Percentiles rank a stretch among this genome's conserved stretches.
Conservation (phyloP, 2,329 filamentous ascomycete species). For the Phoma sp. region DNA sequence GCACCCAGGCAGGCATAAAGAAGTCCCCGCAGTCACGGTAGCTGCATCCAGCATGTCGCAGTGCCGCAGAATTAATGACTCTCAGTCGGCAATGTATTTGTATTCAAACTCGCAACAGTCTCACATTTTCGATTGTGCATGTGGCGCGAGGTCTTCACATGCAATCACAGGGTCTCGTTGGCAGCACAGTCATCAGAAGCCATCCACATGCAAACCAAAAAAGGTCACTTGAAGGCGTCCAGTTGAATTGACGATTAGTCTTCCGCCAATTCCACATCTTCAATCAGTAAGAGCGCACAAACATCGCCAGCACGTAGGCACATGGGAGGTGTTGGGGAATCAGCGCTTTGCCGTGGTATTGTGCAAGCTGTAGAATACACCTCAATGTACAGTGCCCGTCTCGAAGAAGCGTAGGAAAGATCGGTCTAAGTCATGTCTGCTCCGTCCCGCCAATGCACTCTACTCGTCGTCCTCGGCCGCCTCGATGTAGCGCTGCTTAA, state of each 20-base stretch:
- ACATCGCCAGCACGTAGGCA: neutral
- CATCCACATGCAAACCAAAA: neutral
- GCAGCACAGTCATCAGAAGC: too few relatives aligned
- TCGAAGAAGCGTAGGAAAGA: conserved; percentile 23
- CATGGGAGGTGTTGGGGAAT: neutral
- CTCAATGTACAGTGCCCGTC: conserved; percentile 41
- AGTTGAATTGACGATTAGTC: too few relatives aligned
- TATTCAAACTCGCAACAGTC: too few relatives aligned
- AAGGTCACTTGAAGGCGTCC: too few relatives aligned
- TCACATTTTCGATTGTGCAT: neutral
- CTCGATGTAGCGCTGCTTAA: conserved; percentile 86
- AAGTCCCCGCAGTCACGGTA: conserved; percentile 3
- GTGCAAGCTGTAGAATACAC: conserved; percentile 46
- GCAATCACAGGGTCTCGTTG: neutral
- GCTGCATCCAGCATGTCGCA: conserved; percentile 4
- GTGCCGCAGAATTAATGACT: neutral
- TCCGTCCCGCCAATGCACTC: conserved; percentile 16
- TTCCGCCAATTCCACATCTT: too few relatives aligned
- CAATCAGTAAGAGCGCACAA: too few relatives aligned
- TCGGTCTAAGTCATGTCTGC: conserved; percentile 27
- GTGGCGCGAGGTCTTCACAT: neutral
- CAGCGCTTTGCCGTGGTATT: conserved; percentile 31
- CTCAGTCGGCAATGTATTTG: too few relatives aligned
- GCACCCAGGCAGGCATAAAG: neutral
- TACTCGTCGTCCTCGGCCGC: conserved; percentile 68